Base-by-base conservation (phyloP, 371 early-diverging fungal genomes). In the Haplosporangium sp. region DNA sequence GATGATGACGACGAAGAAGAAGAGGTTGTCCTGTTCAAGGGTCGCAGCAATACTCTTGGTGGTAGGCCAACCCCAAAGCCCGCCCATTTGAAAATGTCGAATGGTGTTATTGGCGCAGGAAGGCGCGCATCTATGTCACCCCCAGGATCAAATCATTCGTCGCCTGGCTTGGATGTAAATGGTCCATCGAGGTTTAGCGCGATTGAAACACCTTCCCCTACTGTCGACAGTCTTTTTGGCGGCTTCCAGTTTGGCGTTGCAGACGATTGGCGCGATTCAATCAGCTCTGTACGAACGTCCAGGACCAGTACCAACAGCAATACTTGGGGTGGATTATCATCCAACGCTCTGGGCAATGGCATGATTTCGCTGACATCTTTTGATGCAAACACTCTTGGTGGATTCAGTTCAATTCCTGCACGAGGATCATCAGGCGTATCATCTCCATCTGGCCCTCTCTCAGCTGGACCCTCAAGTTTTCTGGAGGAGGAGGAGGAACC, bases 241-340 rank as follows among this genome's bases (percentile, higher is more conserved):
- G 70, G 76, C 9, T 75, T 75, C 50, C 65, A 75, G 23, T 75
- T 75, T 63, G 71, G 60, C 13, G 71, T 62, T 11, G 56, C 68
- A 18, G 79, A 77, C 29, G 79, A 77, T 14, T 77, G 79, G 79
- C 72, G 79, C 5, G 64, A 70, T 16, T 77, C 79, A 23, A 77
- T 77, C 41, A 72, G 42, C 40, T 57, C 76, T 36, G 23, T 75
- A 16, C 70, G 76, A 23, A 43, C 69, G 8, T 61, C 76, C 14
- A 54, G 76, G 20, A 51, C 69, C 37, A 62, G 46, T 29, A 36
- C 46, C 23, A 56, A 36, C 48, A 50, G 43, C 43, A 69, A 62
- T 37, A 66, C 76, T 10, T 75, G 76, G 76, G 76, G 76, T 12
- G 71, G 62, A 6, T 40, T 66, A 18, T 75, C 70, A 18, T 23